phyloP scores from a whole-genome alignment of 1,284 basidiomycete species.

The Malassezia obtusa region DNA sequence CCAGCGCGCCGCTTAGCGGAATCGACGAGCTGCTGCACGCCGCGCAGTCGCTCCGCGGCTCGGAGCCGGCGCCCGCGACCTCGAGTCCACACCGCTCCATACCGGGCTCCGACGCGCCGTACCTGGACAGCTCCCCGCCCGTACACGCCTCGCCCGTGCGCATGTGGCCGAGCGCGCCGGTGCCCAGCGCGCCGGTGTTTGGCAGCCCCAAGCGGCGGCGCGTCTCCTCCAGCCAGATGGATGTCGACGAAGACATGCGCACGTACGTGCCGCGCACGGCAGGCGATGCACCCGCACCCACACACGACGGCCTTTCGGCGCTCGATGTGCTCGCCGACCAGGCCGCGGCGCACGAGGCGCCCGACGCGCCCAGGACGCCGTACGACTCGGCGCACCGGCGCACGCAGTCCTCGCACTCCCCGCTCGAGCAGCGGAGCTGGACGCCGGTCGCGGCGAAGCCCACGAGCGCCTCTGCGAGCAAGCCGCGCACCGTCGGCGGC shows the following conservation, averaged over 20 bases:
- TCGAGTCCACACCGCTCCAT: background rate
- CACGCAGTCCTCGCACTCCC: background rate
- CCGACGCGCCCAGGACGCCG: background rate
- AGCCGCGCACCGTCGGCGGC: slow-evolving; percentile 24
- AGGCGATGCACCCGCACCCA: background rate
- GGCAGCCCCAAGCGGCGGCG: slow-evolving; percentile 44
- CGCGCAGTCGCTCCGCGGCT: slow-evolving; percentile 37
- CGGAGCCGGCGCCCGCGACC: background rate
- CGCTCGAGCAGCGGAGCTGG: background rate
- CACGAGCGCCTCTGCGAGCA: slow-evolving; percentile 3
- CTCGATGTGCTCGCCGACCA: slow-evolving; percentile 47
- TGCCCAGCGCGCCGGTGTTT: slow-evolving; percentile 20
- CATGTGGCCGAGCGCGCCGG: slow-evolving; percentile 11
- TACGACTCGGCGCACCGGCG: background rate
- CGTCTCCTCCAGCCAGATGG: slow-evolving; percentile 27
- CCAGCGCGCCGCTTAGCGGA: slow-evolving; percentile 20
- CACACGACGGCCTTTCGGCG: slow-evolving; percentile 16
- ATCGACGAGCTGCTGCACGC: slow-evolving; percentile 47
- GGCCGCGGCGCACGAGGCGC: slow-evolving; percentile 36
- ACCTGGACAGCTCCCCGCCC: background rate
- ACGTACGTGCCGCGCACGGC: background rate
- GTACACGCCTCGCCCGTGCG: slow-evolving; percentile 12
- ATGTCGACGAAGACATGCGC: slow-evolving; percentile 15
- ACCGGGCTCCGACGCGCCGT: background rate
- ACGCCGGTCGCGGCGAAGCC: background rate